Percentiles rank a stretch among this genome's conserved stretches.
Conservation (phyloP, 129 eudicot genomes). For the Pulicaria dysenterica region DNA sequence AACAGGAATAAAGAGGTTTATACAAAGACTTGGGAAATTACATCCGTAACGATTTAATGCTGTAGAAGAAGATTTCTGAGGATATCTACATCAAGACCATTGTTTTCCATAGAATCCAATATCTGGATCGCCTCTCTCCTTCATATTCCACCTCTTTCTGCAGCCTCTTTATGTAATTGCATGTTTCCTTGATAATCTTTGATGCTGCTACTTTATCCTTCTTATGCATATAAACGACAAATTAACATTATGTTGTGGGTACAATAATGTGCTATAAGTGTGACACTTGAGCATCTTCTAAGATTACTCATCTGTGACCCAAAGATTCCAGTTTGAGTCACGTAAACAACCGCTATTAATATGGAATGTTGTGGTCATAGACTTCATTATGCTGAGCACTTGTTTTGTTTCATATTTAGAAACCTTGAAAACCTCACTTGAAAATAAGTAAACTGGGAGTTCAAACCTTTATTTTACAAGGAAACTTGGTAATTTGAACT, state of each 20-base stretch:
- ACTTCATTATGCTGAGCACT: not conserved
- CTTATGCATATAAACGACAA: conserved; percentile 7
- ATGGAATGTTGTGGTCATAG: not conserved
- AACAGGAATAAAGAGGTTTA: not conserved
- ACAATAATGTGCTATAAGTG: conserved; percentile 2
- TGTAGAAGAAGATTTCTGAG: conserved; percentile 52
- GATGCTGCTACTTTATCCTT: conserved; percentile 36
- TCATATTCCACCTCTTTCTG: conserved; percentile 49
- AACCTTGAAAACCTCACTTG: not conserved
- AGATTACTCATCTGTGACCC: not conserved
- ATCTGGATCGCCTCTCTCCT: conserved; percentile 44
- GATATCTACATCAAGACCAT: conserved; percentile 39
- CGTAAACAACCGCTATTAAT: not conserved
- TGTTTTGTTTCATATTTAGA: not conserved
- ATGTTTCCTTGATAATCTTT: conserved; percentile 48
- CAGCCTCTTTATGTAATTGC: conserved; percentile 61
- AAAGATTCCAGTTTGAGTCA: not conserved
- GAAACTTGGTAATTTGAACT: not conserved
- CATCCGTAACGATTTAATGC: conserved; percentile 2
- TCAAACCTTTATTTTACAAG: not conserved
- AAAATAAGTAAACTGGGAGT: not conserved
- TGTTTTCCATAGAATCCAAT: conserved; percentile 39
- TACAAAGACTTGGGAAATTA: not conserved
- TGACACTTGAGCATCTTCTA: not conserved
- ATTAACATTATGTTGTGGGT: not conserved